phyloP scores from a whole-genome alignment of 371 early-diverging fungal species.

The Rhizopus sp. region DNA sequence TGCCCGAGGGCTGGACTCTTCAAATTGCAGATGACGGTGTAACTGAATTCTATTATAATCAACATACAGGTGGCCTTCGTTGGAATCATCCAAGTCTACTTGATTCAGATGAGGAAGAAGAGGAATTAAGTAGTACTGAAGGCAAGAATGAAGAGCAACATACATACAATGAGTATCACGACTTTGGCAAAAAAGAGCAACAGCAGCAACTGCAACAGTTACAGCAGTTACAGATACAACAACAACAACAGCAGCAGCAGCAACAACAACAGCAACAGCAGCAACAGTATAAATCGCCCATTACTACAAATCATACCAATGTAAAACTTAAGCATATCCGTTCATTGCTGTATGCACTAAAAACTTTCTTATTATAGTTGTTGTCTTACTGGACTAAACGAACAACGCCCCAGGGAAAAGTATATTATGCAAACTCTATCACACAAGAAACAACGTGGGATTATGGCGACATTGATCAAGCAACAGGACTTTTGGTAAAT shows the following conservation, averaged over 20 bases:
- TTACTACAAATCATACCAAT: neutral
- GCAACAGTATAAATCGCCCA: neutral
- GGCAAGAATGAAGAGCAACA: conserved; percentile 5
- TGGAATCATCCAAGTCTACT: conserved; percentile 24
- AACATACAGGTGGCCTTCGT: conserved; percentile 29
- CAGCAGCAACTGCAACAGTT: neutral
- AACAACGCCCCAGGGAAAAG: conserved; percentile 60
- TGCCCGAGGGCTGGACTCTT: conserved; percentile 32
- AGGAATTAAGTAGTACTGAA: conserved; percentile 12
- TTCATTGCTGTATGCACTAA: too few relatives aligned
- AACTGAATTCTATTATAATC: conserved; percentile 27
- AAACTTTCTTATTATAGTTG: conserved; percentile 11
- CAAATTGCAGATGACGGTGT: conserved; percentile 32
- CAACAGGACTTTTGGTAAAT: conserved; percentile 42
- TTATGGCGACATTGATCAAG: conserved; percentile 41
- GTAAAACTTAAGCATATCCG: neutral
- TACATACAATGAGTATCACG: neutral
- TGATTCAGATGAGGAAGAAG: conserved; percentile 27
- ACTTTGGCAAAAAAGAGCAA: conserved; percentile 8
- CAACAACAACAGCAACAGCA: neutral
- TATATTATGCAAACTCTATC: conserved; percentile 78
- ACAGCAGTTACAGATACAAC: neutral
- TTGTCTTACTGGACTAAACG: conserved; percentile 61
- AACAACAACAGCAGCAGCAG: neutral
- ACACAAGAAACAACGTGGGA: conserved; percentile 81